These are phyloP conservation scores for Nephromyces sp. DNA, from an alignment of 169 alveolate species.

Conservation along the genomic window DNA sequence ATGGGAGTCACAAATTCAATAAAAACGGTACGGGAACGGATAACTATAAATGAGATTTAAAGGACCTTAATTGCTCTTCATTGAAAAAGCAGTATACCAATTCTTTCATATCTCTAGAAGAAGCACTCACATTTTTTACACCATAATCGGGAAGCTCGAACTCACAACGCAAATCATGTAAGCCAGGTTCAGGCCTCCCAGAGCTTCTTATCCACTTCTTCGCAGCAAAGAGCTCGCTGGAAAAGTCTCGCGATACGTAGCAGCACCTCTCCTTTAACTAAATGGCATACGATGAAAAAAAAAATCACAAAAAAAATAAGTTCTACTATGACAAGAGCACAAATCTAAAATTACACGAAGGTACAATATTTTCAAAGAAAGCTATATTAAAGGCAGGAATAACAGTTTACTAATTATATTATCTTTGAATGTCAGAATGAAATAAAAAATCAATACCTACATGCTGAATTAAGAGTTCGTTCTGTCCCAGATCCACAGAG, in stretches of 20 bases:
- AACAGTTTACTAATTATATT: not conserved
- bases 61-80: too few species aligned
- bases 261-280: slow-evolving; percentile 45
- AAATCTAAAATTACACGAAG: not conserved
- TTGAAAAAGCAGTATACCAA: too few species aligned
- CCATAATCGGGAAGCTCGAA: not conserved
- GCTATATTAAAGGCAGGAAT: not conserved
- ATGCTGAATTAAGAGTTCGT: slow-evolving; percentile 67
- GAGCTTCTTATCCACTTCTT: not conserved
- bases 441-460: not conserved
- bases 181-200: not conserved
- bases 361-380: not conserved
- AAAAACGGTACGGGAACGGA: too few species aligned
- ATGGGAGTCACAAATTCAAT: too few species aligned
- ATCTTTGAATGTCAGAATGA: not conserved
- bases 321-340: not conserved
- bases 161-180: not conserved
- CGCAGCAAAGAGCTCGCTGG: slow-evolving; percentile 13
- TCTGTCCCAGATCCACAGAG: slow-evolving; percentile 59
- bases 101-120: too few species aligned
- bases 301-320: not conserved
- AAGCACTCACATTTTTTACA: not conserved
- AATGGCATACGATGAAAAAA: not conserved
- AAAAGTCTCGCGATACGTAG: slow-evolving; percentile 40
- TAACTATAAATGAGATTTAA: too few species aligned